Base-by-base conservation (phyloP, 805 yeast species). In the Metschnikowia similis region DNA sequence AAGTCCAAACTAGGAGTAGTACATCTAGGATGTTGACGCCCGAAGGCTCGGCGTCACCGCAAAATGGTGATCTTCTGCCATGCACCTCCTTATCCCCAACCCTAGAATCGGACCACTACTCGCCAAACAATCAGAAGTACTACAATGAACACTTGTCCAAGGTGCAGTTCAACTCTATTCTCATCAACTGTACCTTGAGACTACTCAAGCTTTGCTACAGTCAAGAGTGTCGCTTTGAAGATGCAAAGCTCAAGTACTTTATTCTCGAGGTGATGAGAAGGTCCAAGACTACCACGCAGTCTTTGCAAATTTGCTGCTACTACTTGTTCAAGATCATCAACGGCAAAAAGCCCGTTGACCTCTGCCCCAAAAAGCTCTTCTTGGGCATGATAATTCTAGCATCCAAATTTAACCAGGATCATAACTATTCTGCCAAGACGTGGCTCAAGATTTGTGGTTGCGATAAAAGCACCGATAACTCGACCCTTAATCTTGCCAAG, bases 361-460 rank as follows among this genome's bases (percentile, higher is more conserved):
- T 54, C 45, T 83, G 87, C 59, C 84, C 89, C 7, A 82, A 87
- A 57, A 80, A 86, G 53, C 76, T 82, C 38, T 83, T 89, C 54
- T 72, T 89, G 52, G 78, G 84, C 2, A 78, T 87, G 59, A 64
- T 89, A 47, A 85, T 88, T 47, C 69, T 89, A 35, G 83, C 94
- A 4, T 79, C 84, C 47, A 89, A 89, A 63, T 87, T 82, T 64
- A 72, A 77, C 52, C 89, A 83, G 61, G 96, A 89, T 66, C 79
- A 81, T 45, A 85, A 84, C 62, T 87, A 80, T 65, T 74, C 86
- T 30, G 75, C 85, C 56, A 76, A 74, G 53, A 79, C 87, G 6
- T 89, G 96, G 96, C 72, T 85, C 46, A 79, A 81, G 62, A 83
- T 89, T 45, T 79, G 89, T 32, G 94, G 95, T 0, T 60, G 71